Conservation (phyloP, 192 early-diverging fungal genomes). For the Coemansia furcata region DNA sequence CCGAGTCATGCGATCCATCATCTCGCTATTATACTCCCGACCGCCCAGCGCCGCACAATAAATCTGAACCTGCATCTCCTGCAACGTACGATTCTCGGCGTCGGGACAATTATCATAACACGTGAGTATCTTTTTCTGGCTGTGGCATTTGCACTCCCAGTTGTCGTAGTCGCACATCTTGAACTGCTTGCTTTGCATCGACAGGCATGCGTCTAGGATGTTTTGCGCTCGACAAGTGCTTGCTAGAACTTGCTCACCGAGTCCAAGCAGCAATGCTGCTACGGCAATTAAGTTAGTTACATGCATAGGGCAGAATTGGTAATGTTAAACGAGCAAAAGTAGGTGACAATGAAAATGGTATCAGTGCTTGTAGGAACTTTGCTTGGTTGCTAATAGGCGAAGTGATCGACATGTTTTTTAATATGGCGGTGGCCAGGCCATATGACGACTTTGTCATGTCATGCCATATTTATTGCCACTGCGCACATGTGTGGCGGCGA, state of each 20-base stretch:
- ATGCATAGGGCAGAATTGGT: constrained; percentile 1
- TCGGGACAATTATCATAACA: constrained; percentile 56
- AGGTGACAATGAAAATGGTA: neutral
- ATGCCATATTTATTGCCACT: neutral
- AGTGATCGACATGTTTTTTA: neutral
- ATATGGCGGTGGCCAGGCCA: neutral
- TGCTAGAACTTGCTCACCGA: neutral
- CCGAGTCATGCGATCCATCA: constrained; percentile 48
- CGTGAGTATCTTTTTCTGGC: constrained; percentile 46
- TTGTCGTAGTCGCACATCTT: constrained; percentile 40
- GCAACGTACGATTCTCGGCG: constrained; percentile 46
- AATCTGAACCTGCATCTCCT: constrained; percentile 54
- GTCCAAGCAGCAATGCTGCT: neutral
- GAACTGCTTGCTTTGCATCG: constrained; percentile 42
- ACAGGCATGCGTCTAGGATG: constrained; percentile 51
- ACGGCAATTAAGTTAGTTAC: neutral
- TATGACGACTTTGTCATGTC: neutral
- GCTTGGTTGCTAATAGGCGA: neutral
- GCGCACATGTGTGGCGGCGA: neutral
- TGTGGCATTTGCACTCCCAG: constrained; percentile 54
- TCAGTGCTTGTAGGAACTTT: neutral
- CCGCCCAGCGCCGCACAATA: constrained; percentile 43
- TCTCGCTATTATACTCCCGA: constrained; percentile 36
- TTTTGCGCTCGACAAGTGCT: constrained; percentile 39
- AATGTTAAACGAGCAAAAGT: neutral